Base-by-base conservation (phyloP, 371 early-diverging fungal genomes). In the Syncephalastrum sp. region DNA sequence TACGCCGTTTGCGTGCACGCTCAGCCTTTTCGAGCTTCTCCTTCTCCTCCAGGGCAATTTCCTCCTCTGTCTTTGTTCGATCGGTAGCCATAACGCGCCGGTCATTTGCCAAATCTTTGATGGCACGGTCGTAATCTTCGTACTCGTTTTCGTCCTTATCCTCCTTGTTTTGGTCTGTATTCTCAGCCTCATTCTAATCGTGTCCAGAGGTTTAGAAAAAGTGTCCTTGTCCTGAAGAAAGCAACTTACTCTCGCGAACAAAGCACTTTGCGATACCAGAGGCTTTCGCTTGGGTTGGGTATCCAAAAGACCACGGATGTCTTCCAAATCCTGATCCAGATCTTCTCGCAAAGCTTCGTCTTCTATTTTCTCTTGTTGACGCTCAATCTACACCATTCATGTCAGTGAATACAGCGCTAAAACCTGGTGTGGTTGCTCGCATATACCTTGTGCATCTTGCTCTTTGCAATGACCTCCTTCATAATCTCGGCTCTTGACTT, bases 401-500 rank as follows among this genome's bases (percentile, higher is more conserved):
- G 19, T 19, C 0, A 21, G 25, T 41, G 16, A 23, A 2, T 14
- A 17, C 2, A 42, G 38, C 6, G 23, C 19, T 10, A 56, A 1
- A 29, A 41, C 19, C 33, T 17, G 3, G 10, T 5, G 3, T 27
- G 27, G 1, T 27, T 29, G 12, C 23, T 17, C 38, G 12, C 5
- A 43, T 33, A 52, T 56, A 70, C 70, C 64, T 94, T 95, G 82
- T 96, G 88, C 67, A 85, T 63, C 72, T 98, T 98, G 81, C 92
- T 91, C 79, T 98, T 98, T 29, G 93, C 91, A 53, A 98, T 97
- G 24, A 98, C 75, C 69, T 98, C 97, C 68, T 91, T 89, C 98
- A 97, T 97, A 53, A 98, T 70, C 72, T 98, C 97, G 24, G 84
- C 83, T 67, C 92, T 91, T 23, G 92, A 85, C 70, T 94, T 96